Percentiles rank a stretch among this genome's conserved stretches.
phyloP scores from a whole-genome alignment of 1,284 basidiomycete genomes.

The Irpex rosettiformis region DNA sequence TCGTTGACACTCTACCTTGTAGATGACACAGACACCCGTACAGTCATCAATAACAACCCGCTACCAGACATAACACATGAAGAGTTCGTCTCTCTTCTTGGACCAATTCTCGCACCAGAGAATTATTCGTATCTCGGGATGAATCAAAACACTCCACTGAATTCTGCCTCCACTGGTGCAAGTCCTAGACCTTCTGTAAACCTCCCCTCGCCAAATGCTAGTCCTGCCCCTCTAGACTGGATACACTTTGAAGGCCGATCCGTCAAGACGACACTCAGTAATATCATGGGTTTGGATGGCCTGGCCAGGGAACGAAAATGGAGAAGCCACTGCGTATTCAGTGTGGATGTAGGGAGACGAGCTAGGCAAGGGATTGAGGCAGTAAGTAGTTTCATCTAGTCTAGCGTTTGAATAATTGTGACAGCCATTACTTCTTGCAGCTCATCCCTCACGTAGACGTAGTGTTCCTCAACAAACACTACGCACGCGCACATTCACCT shows the following conservation, averaged over 20 bases:
- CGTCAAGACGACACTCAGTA: slow-evolving; percentile 70
- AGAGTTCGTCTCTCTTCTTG: slow-evolving; percentile 73
- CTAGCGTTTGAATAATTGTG: background rate
- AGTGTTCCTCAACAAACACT: slow-evolving; percentile 69
- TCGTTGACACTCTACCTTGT: slow-evolving; percentile 10
- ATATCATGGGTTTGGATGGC: slow-evolving; percentile 73
- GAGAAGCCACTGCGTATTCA: slow-evolving; percentile 75
- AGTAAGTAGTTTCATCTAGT: slow-evolving; percentile 37
- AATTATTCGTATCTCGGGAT: slow-evolving; percentile 46
- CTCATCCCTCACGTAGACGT: slow-evolving; percentile 77
- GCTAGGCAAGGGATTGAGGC: slow-evolving; percentile 76
- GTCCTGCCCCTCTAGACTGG: slow-evolving; percentile 79
- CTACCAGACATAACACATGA: slow-evolving; percentile 80
- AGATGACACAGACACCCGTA: slow-evolving; percentile 59
- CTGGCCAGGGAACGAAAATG: slow-evolving; percentile 77
- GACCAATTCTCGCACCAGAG: slow-evolving; percentile 73
- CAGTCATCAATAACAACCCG: slow-evolving; percentile 81
- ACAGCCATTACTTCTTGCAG: slow-evolving; percentile 33
- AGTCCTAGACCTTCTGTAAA: slow-evolving; percentile 34
- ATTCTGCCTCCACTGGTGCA: slow-evolving; percentile 19
- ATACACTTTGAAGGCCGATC: slow-evolving; percentile 76
- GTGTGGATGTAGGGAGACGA: slow-evolving; percentile 68
- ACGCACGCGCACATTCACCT: slow-evolving; percentile 54
- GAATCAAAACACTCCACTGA: slow-evolving; percentile 19
- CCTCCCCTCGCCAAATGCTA: slow-evolving; percentile 42